Evolutionary conservation across 306 rosid species (phyloP), one percentile per base, ranked within the genome.

Genomic region (barrel medic (Medicago truncatula)): DNA sequence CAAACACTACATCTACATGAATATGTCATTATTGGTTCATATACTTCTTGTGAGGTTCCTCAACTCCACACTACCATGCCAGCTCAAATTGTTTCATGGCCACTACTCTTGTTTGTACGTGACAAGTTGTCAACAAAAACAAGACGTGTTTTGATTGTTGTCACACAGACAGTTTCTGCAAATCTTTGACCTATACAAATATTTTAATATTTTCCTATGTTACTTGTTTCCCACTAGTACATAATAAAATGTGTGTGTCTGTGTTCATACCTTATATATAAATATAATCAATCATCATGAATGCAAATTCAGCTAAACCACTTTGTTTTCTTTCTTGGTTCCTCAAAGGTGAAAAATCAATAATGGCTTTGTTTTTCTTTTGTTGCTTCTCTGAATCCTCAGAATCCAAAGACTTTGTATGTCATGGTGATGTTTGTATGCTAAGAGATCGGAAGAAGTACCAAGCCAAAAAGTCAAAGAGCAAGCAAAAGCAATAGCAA

Each of bases 371-470:
- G 63, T 65, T 61, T 65, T 68, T 89, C 82, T 74, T 89, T 50
- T 81, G 86, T 54, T 87, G 93, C 70, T 82, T 57, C 58, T 89
- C 85, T 23, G 89, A 85, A 40, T 70, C 80, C 10, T 60, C 80
- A 8, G 70, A 49, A 9, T 66, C 86, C 66, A 88, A 87, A 63
- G 71, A 73, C 16, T 84, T 74, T 40, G 66, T 86, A 20, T 90
- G 96, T 39, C 53, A 87, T 17, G 91, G 93, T 23, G 87, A 88
- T 63, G 88, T 82, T 57, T 88, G 93, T 65, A 83, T 85, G 47
- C 76, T 88, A 9, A 85, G 77, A 61, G 66, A 80, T 43, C 82
- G 67, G 54, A 54, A 53, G 67, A 74, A 76, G 78, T 79, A 43
- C 17, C 69, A 64, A 18, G 54, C 69, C 49, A 73, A 73, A 11